Evolutionary conservation across 257 asterid species (phyloP).

Genomic region (Vinca minor): DNA sequence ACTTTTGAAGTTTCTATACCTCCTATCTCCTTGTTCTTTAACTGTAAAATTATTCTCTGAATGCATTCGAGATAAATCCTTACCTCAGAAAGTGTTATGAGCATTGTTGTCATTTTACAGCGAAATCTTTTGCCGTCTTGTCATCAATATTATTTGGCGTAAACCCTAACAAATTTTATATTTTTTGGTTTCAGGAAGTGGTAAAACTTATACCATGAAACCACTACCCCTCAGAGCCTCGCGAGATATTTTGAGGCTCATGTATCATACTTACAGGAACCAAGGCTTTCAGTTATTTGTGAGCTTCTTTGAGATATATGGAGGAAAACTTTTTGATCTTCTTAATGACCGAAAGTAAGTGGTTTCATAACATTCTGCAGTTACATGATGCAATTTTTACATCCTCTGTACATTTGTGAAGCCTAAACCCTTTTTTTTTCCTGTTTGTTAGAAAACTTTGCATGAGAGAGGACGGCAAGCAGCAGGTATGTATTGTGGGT

Average conservation of each 20-base stretch:
- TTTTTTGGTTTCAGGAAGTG: constrained; percentile 65
- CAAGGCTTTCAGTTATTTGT: constrained; percentile 86
- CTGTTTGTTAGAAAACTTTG: constrained; percentile 55
- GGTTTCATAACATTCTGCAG: constrained; percentile 4
- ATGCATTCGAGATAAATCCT: not conserved
- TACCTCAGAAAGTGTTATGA: not conserved
- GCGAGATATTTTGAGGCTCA: constrained; percentile 85
- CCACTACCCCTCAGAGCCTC: constrained; percentile 94
- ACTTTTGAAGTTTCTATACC: not conserved
- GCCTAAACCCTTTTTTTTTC: not conserved
- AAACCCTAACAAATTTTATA: not conserved
- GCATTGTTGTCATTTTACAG: not conserved
- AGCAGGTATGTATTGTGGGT: constrained; percentile 48
- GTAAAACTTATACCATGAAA: constrained; percentile 95
- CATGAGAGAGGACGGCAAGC: constrained; percentile 96
- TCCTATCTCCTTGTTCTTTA: not conserved
- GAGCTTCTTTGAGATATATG: constrained; percentile 97
- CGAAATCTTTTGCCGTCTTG: not conserved
- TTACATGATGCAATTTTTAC: not conserved
- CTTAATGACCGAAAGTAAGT: constrained; percentile 90
- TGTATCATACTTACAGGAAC: constrained; percentile 87
- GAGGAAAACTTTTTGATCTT: constrained; percentile 91
- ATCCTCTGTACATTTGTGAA: constrained; percentile 7
- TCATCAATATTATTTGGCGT: not conserved
- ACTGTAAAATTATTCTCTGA: not conserved